Base-by-base conservation (phyloP, 345 rosid species). In the Euphorbia peplus region DNA sequence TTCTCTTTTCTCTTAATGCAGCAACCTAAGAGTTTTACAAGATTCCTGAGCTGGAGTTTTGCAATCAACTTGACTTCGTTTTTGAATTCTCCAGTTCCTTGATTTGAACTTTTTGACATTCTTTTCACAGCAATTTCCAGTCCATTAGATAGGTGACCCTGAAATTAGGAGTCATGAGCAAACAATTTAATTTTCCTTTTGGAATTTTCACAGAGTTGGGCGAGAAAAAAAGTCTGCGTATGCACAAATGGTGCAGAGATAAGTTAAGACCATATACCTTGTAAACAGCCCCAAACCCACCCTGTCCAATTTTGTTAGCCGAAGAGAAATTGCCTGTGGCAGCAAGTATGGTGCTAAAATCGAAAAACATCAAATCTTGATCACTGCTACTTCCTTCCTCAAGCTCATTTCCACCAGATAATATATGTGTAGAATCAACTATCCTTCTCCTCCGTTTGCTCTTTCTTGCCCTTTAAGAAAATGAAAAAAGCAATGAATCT, bases 251-350 rank as follows among this genome's bases (percentile, higher is more conserved):
- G n/a, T n/a, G n/a, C n/a, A n/a, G n/a, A n/a, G n/a, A n/a, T n/a
- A n/a, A n/a, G n/a, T n/a, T n/a, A 47, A 37, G 5, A 57, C 19
- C n/a, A 7, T 35, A 22, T 66, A 79, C 86, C 86, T 71, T 79
- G 63, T 77, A 73, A 2, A 82, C 83, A 5, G 76, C 14, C 11
- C 85, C 85, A 69, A 76, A 82, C 19, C 85, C 85, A 18, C 85
- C 85, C 35, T 67, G 71, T 24, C 85, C 85, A 0, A 79, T 60
- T 69, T 62, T 74, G 50, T 64, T 76, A 4, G 13, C 44, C 2
- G 28, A n/a, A 24, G 79, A 63, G 73, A 83, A 83, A 29, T 77
- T 80, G 51, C 73, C 16, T 0, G 83, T 80, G 0, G 83, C 86
- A 9, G 60, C 68, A 14, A 32, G 24, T 48, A 79, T 61, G 46